Conservation (phyloP, 306 rosid genomes). For the Vachellia collinsii region DNA sequence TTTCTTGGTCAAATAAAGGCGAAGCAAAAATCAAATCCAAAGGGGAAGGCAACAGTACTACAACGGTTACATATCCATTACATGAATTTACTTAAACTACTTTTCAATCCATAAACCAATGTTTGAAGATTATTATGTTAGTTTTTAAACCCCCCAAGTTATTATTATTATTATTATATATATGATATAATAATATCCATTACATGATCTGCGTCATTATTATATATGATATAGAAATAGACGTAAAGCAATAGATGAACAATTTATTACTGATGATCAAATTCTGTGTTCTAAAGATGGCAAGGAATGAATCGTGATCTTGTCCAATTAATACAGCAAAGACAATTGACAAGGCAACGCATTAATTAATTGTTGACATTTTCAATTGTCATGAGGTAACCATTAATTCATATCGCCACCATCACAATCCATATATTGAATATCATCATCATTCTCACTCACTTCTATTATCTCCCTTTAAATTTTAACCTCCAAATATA, state of each 20-base stretch:
- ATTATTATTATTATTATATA: too few species aligned
- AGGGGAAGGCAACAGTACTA: not conserved
- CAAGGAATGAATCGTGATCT: too few species aligned
- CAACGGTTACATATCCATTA: not conserved
- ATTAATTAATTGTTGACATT: too few species aligned
- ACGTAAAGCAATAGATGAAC: not conserved
- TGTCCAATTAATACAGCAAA: too few species aligned
- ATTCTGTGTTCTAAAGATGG: too few species aligned
- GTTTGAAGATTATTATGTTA: not conserved
- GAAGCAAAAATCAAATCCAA: not conserved
- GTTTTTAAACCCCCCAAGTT: not conserved
- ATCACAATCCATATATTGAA: not conserved
- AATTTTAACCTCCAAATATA: not conserved
- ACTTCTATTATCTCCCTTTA: not conserved
- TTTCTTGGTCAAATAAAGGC: not conserved
- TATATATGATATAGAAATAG: not conserved
- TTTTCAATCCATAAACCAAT: not conserved
- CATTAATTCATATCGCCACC: not conserved
- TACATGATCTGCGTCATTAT: not conserved
- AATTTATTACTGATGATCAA: too few species aligned
- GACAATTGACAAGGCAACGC: too few species aligned
- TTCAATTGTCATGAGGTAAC: not conserved
- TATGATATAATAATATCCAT: too few species aligned
- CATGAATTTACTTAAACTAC: not conserved
- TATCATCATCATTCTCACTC: not conserved